Evolutionary conservation across 2,329 filamentous ascomycete species (phyloP).

Genomic region (Incumbomyces lentus): DNA sequence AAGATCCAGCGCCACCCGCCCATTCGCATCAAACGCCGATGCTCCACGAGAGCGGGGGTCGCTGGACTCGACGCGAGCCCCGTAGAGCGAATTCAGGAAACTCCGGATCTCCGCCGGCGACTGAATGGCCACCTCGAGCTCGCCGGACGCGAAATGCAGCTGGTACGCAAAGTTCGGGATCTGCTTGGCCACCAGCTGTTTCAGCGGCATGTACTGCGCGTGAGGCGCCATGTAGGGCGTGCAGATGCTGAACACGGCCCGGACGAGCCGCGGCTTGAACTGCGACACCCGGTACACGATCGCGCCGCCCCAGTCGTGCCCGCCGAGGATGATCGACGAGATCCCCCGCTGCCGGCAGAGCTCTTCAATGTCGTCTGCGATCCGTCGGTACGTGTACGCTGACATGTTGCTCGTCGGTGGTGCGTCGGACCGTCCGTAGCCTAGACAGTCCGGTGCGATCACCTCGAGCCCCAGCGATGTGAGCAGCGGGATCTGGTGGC

Average conservation of each 20-base stretch:
- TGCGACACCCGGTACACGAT: constrained; percentile 65
- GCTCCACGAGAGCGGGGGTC: constrained; percentile 30
- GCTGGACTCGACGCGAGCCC: constrained; percentile 45
- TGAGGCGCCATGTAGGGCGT: constrained; percentile 58
- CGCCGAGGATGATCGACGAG: constrained; percentile 63
- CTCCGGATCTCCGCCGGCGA: constrained; percentile 54
- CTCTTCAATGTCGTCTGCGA: constrained; percentile 63
- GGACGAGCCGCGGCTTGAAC: constrained; percentile 62
- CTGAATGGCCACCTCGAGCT: constrained; percentile 50
- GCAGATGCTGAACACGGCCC: constrained; percentile 68
- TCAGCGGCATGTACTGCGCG: constrained; percentile 44
- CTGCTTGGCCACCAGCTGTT: constrained; percentile 46
- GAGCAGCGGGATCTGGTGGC: constrained; percentile 74
- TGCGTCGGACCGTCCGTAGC: constrained; percentile 62
- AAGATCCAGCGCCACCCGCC: constrained; percentile 56
- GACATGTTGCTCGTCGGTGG: constrained; percentile 44
- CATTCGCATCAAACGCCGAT: constrained; percentile 46
- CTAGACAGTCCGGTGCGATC: constrained; percentile 75
- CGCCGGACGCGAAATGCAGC: constrained; percentile 61
- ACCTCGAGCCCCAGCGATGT: constrained; percentile 63
- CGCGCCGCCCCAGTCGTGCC: constrained; percentile 83
- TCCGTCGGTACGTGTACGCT: constrained; percentile 61
- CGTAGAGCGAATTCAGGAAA: constrained; percentile 63
- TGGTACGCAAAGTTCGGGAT: constrained; percentile 74
- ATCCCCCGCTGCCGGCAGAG: constrained; percentile 51